Base-by-base conservation (phyloP, 2,329 filamentous ascomycete species). In the Venturia nashicola region DNA sequence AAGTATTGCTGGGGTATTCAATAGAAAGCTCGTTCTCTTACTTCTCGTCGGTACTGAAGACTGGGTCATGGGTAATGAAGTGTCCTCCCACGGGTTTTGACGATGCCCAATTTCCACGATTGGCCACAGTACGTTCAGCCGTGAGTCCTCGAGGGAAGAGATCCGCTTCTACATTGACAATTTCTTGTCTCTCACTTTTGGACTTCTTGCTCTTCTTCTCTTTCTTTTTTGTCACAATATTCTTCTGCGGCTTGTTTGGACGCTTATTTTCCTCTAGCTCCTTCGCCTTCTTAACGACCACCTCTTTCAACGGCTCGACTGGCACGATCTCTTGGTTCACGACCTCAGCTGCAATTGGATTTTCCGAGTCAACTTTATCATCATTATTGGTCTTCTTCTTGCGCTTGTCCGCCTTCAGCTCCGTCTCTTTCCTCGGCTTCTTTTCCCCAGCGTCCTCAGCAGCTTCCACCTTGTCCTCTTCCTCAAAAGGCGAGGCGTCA, bases 11-110 rank as follows among this genome's bases (percentile, higher is more conserved):
- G 54, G 20, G 27, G 23, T 27, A 12, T 14, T 1, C 20, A 18
- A 43, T 12, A 65, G 44, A 61, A 86, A 83, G 8, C 3, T 57
- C 3, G 20, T 59, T 40, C 66, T 18, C 66, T 63, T 72, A 82
- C 76, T 81, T 79, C 68, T 83, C 82, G 71, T 86, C 82, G n/a
- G 68, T 67, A 2, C 83, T 81, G 70, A 86, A 82, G 9, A 84
- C 70, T 6, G 84, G 82, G 68, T 86, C 82, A 61, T 81, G 72
- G 57, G 80, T 74, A 64, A 82, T 74, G 69, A 84, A 83, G 63
- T 79, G 79, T 27, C 84, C 84, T 48, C 81, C 83, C 39, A 77
- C 71, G 8, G 79, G 73, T n/a, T 76, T 71, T 20, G 81, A 82
- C 11, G 82, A 69, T 32, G 72, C 74, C 81, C 81, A 83, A 40